Conservation (phyloP, 305 asterid species). For the Fraxinus paxiana region DNA sequence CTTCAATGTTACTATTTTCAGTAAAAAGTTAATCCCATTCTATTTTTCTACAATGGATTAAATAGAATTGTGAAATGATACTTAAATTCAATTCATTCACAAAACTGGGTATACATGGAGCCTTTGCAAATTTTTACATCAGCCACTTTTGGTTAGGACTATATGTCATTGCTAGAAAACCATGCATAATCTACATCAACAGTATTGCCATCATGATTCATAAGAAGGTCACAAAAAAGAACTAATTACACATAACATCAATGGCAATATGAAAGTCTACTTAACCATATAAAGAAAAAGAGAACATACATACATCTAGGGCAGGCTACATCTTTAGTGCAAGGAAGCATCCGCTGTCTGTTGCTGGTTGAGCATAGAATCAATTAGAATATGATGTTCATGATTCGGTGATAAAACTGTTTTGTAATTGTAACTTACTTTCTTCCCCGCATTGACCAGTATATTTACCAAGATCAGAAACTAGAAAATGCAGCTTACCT, state of each 20-base stretch:
- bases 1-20: background rate
- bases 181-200: background rate
- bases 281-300: conserved; percentile 2
- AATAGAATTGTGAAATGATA: background rate
- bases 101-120: background rate
- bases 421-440: conserved; percentile 6
- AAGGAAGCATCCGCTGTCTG: conserved; percentile 50
- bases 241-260: background rate
- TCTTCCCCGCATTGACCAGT: background rate
- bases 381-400: conserved; percentile 26
- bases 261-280: background rate
- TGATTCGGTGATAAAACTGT: background rate
- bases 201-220: background rate
- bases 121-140: background rate
- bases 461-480: background rate
- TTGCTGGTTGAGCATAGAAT: conserved; percentile 22
- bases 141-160: background rate
- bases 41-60: background rate
- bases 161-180: background rate
- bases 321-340: conserved; percentile 39
- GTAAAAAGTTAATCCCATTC: background rate
- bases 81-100: background rate
- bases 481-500: conserved; percentile 46
- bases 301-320: conserved; percentile 41
- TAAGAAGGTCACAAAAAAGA: background rate